Percentiles rank a stretch among this genome's conserved stretches.
phyloP scores from a whole-genome alignment of 768 basidiomycete species.

The Saitozyma sp. region DNA sequence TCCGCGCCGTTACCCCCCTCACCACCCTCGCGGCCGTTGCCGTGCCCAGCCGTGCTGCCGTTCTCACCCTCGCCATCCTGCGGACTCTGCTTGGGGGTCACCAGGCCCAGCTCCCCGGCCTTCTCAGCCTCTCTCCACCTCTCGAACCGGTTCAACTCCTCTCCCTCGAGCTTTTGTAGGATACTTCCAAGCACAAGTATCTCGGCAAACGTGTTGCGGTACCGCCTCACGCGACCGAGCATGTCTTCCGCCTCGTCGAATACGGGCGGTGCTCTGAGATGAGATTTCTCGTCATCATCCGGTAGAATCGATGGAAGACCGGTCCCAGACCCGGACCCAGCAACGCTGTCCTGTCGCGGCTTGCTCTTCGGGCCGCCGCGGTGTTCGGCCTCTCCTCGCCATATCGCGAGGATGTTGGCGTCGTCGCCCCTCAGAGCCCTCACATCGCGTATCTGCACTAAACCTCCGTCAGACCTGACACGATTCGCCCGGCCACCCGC shows the following conservation, averaged over 20 bases:
- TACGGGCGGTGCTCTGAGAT: no score
- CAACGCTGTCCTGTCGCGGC: background rate
- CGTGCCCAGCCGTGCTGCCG: no score
- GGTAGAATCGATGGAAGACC: no score
- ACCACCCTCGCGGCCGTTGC: no score
- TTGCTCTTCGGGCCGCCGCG: background rate
- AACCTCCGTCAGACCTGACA: background rate
- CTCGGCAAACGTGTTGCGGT: constrained; percentile 48
- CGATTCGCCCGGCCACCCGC: background rate
- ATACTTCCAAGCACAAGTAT: constrained; percentile 42
- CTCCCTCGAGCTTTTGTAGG: constrained; percentile 45
- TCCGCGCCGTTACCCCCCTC: no score
- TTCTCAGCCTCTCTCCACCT: constrained; percentile 7
- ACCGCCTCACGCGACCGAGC: constrained; percentile 24
- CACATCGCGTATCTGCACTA: constrained; percentile 48
- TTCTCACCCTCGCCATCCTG: no score
- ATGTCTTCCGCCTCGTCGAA: background rate
- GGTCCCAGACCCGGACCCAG: background rate
- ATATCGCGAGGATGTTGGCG: constrained; percentile 29
- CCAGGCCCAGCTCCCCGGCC: no score
- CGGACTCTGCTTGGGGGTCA: no score
- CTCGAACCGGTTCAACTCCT: constrained; percentile 41
- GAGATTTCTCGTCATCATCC: no score
- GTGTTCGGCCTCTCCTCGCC: constrained; percentile 23
- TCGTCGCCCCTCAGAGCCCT: constrained; percentile 36